Percentiles rank a stretch among this genome's conserved stretches.
Evolutionary conservation across 2,329 filamentous ascomycete species (phyloP).

Genomic region (Fusarium burgessii): DNA sequence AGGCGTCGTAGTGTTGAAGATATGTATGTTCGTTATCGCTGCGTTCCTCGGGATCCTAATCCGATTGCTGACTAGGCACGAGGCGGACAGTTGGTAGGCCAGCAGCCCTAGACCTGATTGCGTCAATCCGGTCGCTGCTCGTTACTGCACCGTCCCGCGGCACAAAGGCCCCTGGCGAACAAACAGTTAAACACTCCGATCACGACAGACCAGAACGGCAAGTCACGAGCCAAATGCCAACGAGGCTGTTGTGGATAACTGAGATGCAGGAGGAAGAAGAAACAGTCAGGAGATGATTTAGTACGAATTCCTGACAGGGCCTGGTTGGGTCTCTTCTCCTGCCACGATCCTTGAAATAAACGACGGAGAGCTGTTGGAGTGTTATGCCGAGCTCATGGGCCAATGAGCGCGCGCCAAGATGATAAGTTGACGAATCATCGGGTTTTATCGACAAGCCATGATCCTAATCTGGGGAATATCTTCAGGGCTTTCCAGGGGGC

Average conservation of each 20-base stretch:
- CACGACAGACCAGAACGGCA: constrained; percentile 17
- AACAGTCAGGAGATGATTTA: constrained; percentile 42
- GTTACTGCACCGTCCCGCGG: constrained; percentile 38
- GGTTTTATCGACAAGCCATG: constrained; percentile 14
- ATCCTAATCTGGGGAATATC: constrained; percentile 33
- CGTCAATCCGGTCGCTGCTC: constrained; percentile 38
- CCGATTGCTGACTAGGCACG: constrained; percentile 40
- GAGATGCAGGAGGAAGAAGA: constrained; percentile 34
- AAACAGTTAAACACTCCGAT: constrained; percentile 22
- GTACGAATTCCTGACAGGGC: constrained; percentile 36
- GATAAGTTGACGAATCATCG: constrained; percentile 16
- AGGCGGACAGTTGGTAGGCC: constrained; percentile 27
- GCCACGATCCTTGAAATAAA: constrained; percentile 45
- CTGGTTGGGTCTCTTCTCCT: constrained; percentile 16
- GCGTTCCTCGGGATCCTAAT: constrained; percentile 31
- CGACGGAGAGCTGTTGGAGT: constrained; percentile 10
- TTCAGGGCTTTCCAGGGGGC: constrained; percentile 29
- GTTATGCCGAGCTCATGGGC: constrained; percentile 9
- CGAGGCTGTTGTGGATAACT: constrained; percentile 32
- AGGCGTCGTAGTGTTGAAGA: constrained; percentile 6
- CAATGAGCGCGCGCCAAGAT: constrained; percentile 23
- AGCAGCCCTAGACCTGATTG: constrained; percentile 38
- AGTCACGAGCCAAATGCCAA: constrained; percentile 31
- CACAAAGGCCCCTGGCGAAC: constrained; percentile 38
- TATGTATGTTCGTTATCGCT: constrained; percentile 34